Conservation (phyloP, 2,329 filamentous ascomycete genomes). For the Clarireedia hainanense region DNA sequence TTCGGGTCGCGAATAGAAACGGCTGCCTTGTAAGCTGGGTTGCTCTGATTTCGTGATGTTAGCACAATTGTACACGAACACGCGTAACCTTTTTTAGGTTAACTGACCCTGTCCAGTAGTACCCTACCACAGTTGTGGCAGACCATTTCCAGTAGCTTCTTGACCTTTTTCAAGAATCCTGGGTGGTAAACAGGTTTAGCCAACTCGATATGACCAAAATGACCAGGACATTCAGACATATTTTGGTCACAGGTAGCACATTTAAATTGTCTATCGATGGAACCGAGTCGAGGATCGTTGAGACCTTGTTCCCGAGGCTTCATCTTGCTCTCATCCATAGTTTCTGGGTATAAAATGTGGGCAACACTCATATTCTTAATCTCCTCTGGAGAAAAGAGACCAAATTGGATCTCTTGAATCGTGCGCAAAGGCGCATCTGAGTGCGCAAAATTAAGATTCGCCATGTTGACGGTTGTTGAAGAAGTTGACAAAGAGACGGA, state of each 20-base stretch:
- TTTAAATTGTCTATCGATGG: constrained; percentile 90
- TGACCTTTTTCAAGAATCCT: constrained; percentile 98
- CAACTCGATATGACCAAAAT: constrained; percentile 98
- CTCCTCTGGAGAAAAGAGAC: constrained; percentile 93
- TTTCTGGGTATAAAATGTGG: constrained; percentile 96
- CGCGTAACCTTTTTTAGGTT: constrained; percentile 49
- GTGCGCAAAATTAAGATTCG: constrained; percentile 84
- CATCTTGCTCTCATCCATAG: constrained; percentile 93
- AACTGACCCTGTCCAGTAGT: constrained; percentile 95
- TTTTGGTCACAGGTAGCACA: constrained; percentile 95
- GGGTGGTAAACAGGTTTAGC: constrained; percentile 90
- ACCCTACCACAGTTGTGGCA: constrained; percentile 99
- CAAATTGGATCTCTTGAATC: constrained; percentile 98
- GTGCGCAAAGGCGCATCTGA: constrained; percentile 95
- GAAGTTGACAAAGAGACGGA: constrained; percentile 5
- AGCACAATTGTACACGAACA: constrained; percentile 48
- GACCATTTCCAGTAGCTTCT: constrained; percentile 97
- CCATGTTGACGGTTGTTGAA: constrained; percentile 53
- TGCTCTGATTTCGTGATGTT: constrained; percentile 59
- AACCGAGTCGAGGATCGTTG: constrained; percentile 92
- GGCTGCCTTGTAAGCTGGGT: constrained; percentile 75
- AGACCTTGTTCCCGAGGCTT: constrained; percentile 86
- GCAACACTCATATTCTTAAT: constrained; percentile 98
- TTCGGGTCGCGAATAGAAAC: constrained; percentile 86
- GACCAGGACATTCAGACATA: constrained; percentile 92